Evolutionary conservation across 2,329 filamentous ascomycete species (phyloP).

Genomic region (Phaeoacremonium minimum): DNA sequence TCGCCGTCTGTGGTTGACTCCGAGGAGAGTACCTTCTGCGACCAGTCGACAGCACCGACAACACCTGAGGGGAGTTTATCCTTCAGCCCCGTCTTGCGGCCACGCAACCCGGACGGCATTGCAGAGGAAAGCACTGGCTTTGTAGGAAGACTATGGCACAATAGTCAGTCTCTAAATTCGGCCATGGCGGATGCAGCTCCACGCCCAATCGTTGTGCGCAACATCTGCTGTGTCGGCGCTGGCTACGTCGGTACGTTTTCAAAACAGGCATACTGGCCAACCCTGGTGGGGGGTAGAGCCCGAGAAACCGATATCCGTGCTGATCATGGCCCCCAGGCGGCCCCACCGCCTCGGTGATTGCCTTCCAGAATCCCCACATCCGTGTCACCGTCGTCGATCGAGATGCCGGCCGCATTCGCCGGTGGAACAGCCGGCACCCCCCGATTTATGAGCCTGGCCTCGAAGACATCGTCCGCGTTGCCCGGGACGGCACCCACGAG

Average conservation of each 20-base stretch:
- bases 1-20: slow-evolving; percentile 16
- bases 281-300: too few species aligned
- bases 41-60: slow-evolving; percentile 37
- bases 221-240: slow-evolving; percentile 70
- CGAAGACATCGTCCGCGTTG: slow-evolving; percentile 60
- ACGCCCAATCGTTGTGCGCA: slow-evolving; percentile 32
- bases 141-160: slow-evolving; percentile 8
- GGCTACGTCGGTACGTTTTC: slow-evolving; percentile 73
- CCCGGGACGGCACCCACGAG: slow-evolving; percentile 52
- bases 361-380: slow-evolving; percentile 67
- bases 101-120: slow-evolving; percentile 12
- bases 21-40: slow-evolving; percentile 21
- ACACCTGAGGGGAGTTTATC: slow-evolving; percentile 37
- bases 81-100: slow-evolving; percentile 34
- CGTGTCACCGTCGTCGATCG: slow-evolving; percentile 72
- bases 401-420: slow-evolving; percentile 59
- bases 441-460: slow-evolving; percentile 76
- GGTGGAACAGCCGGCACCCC: slow-evolving; percentile 69
- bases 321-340: slow-evolving; percentile 57
- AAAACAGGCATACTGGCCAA: too few species aligned
- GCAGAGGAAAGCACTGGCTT: slow-evolving; percentile 12
- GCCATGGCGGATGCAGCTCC: slow-evolving; percentile 8
- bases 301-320: too few species aligned
- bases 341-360: slow-evolving; percentile 71
- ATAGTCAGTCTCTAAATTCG: slow-evolving; percentile 10